Base-by-base conservation (phyloP, 148 eudicot genomes). In the Arctostaphylos glauca region DNA sequence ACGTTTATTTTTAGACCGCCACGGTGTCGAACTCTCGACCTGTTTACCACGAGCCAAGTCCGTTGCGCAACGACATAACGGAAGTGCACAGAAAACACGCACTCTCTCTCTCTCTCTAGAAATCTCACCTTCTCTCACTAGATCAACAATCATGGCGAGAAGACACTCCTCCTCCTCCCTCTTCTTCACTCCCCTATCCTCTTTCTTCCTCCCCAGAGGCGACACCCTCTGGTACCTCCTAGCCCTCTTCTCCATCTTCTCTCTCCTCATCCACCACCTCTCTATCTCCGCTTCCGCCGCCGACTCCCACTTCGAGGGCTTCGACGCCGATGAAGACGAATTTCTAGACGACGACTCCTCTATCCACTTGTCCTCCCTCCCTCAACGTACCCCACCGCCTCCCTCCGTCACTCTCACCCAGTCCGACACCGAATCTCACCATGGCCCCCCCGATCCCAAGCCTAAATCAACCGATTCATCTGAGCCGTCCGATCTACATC, bases 251-350 rank as follows among this genome's bases (percentile, higher is more conserved):
- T 87, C 87, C 80, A 79, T 90, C 80, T 58, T 85, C 85, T 86
- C 92, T 74, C 88, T 90, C 82, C 88, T 91, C 88, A 78, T 88
- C 85, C 88, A 83, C 83, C 88, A 71, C 71, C 88, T 86, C 84
- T 59, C 86, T 60, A 80, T 85, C 81, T 14, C 86, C 62, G 56
- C 84, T 84, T 49, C 80, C 89, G 75, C 85, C 84, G 75, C 72
- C 64, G 58, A 71, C 78, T 62, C 91, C 80, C 87, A 86, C 83
- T 90, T 90, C 86, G 92, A 90, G 77, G 92, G 78, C 85, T 81
- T 75, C 89, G 82, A 80, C 88, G 80, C 84, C 89, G 81, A 90
- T 25, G 66, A 60, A 60, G 92, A 91, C 81, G 95, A 90, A 64
- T 83, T 87, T 15, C 81, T 87, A 62, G 90, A 84, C 80, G 91